Conservation (phyloP, 2,329 filamentous ascomycete genomes). For the Colletotrichum trifolii region DNA sequence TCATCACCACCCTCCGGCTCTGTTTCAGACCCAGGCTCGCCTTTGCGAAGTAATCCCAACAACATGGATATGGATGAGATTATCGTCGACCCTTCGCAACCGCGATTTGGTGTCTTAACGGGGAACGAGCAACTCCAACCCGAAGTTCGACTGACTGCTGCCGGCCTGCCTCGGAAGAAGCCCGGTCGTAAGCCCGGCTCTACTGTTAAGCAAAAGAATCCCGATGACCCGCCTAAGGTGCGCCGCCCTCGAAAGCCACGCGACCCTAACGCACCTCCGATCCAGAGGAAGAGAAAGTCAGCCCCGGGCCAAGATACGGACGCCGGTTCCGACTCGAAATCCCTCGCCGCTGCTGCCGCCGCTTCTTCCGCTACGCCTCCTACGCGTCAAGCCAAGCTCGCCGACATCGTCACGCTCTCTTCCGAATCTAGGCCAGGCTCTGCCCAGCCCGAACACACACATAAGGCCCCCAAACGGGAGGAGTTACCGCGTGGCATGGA, state of each 20-base stretch:
- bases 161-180: constrained; percentile 70
- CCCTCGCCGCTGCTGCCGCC: constrained; percentile 46
- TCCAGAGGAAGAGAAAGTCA: constrained; percentile 66
- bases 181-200: constrained; percentile 73
- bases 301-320: constrained; percentile 51
- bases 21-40: constrained; percentile 61
- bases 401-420: constrained; percentile 47
- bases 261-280: constrained; percentile 67
- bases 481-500: constrained; percentile 63
- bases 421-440: constrained; percentile 42
- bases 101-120: constrained; percentile 47
- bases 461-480: constrained; percentile 64
- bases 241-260: constrained; percentile 67
- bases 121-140: constrained; percentile 34
- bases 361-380: constrained; percentile 38
- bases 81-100: constrained; percentile 55
- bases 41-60: constrained; percentile 44
- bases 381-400: constrained; percentile 52
- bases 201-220: constrained; percentile 57
- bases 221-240: constrained; percentile 59
- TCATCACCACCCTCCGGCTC: constrained; percentile 64
- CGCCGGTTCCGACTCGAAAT: constrained; percentile 48
- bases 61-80: constrained; percentile 62
- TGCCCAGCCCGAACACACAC: constrained; percentile 47
- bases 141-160: constrained; percentile 58